These are phyloP conservation scores for Aspergillus tubingensis DNA, from an alignment of 2,329 filamentous ascomycete species.

Conservation along the genomic window DNA sequence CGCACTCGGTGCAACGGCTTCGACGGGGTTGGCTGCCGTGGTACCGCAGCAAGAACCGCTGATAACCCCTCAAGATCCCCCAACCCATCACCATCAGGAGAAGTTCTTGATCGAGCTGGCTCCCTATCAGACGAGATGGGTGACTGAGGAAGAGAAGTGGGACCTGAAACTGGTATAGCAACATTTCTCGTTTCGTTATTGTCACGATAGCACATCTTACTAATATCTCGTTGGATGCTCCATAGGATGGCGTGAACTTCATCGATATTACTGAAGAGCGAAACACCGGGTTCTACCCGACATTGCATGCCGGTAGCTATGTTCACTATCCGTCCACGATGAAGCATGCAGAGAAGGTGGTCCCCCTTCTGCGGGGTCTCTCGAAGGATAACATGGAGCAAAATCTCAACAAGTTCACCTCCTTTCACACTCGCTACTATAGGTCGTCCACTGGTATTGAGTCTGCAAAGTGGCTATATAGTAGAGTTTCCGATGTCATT, in stretches of 20 bases:
- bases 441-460: slow-evolving; percentile 69
- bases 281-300: slow-evolving; percentile 63
- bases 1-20: slow-evolving; percentile 38
- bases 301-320: slow-evolving; percentile 39
- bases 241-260: slow-evolving; percentile 78
- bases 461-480: slow-evolving; percentile 84
- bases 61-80: slow-evolving; percentile 17
- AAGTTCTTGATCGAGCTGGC: slow-evolving; percentile 78
- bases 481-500: slow-evolving; percentile 72
- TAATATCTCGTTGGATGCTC: slow-evolving; percentile 7
- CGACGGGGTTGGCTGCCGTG: slow-evolving; percentile 33
- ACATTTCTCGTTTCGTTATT: background rate
- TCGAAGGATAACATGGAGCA: slow-evolving; percentile 73
- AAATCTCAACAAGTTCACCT: slow-evolving; percentile 71
- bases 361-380: slow-evolving; percentile 67
- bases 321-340: slow-evolving; percentile 69
- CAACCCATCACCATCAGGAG: slow-evolving; percentile 43
- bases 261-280: slow-evolving; percentile 82
- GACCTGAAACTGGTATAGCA: slow-evolving; percentile 72
- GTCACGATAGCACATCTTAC: background rate
- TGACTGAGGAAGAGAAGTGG: slow-evolving; percentile 96
- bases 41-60: slow-evolving; percentile 36
- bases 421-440: slow-evolving; percentile 60
- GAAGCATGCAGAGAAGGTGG: slow-evolving; percentile 65
- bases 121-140: slow-evolving; percentile 81